Percentiles rank a stretch among this genome's conserved stretches.
These are phyloP conservation scores for Candida nitratophila DNA, from an alignment of 805 yeast species.

Conservation along the genomic window DNA sequence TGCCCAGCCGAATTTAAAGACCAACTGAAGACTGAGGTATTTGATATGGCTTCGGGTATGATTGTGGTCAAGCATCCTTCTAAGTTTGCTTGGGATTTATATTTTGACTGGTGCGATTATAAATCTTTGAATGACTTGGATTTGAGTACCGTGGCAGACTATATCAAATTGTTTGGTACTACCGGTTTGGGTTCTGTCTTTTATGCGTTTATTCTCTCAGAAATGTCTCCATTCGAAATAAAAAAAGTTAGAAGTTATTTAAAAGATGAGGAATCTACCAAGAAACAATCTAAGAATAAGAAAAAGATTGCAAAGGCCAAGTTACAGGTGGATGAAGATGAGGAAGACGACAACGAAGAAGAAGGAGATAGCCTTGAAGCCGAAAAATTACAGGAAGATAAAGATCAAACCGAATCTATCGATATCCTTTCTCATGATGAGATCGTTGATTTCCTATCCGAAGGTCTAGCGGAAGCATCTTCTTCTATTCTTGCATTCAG, in stretches of 20 bases:
- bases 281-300: slow-evolving; percentile 10
- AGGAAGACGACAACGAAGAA: slow-evolving; percentile 18
- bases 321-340: slow-evolving; percentile 10
- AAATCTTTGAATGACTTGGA: slow-evolving; percentile 42
- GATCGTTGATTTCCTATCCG: slow-evolving; percentile 29
- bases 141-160: slow-evolving; percentile 37
- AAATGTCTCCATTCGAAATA: slow-evolving; percentile 53
- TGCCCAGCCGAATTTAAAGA: slow-evolving; percentile 41
- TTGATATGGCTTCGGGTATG: slow-evolving; percentile 62
- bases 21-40: slow-evolving; percentile 33
- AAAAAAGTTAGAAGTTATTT: slow-evolving; percentile 18
- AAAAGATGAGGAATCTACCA: slow-evolving; percentile 7
- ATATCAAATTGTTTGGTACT: slow-evolving; percentile 46
- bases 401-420: neutral
- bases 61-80: slow-evolving; percentile 58
- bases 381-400: slow-evolving; percentile 8
- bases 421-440: slow-evolving; percentile 26
- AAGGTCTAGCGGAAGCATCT: slow-evolving; percentile 29
- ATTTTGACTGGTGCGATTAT: slow-evolving; percentile 68
- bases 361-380: slow-evolving; percentile 5
- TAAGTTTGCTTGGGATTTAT: slow-evolving; percentile 62
- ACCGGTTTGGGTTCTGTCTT: slow-evolving; percentile 50
- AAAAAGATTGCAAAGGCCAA: slow-evolving; percentile 4
- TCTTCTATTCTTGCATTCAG: slow-evolving; percentile 55
- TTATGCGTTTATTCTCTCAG: slow-evolving; percentile 60